phyloP scores from a whole-genome alignment of 345 rosid species.

The Euclidium syriacum region DNA sequence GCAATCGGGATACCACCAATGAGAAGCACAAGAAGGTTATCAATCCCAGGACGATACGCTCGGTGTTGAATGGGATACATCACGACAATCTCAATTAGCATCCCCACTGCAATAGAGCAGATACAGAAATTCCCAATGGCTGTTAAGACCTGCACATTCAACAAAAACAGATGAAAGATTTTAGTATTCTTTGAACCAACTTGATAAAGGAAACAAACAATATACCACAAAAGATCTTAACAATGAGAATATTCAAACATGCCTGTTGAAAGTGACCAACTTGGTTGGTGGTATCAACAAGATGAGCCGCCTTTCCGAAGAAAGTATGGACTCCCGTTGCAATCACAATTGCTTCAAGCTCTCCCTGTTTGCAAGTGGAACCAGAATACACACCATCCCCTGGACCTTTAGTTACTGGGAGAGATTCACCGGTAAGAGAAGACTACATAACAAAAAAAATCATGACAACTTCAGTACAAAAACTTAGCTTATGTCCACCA shows the following conservation, averaged over 20 bases:
- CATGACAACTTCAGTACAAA: background rate
- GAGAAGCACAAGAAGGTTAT: constrained; percentile 95
- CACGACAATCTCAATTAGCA: constrained; percentile 85
- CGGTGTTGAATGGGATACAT: constrained; percentile 98
- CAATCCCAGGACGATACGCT: constrained; percentile 90
- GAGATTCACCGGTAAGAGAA: constrained; percentile 97
- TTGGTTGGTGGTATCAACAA: constrained; percentile 96
- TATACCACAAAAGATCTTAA: background rate
- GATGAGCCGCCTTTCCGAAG: constrained; percentile 98
- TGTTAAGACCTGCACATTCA: constrained; percentile 68
- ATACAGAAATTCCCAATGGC: constrained; percentile 98
- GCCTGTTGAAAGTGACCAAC: constrained; percentile 99
- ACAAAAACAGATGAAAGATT: constrained; percentile 5
- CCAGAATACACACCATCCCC: constrained; percentile 99
- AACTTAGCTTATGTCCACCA: background rate
- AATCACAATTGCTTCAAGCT: constrained; percentile 91
- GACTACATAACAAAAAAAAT: constrained; percentile 48
- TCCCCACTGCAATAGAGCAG: constrained; percentile 93
- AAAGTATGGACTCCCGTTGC: constrained; percentile 98
- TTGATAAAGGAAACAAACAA: background rate
- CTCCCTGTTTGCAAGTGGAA: constrained; percentile 98
- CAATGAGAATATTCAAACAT: constrained; percentile 10
- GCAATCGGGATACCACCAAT: constrained; percentile 99
- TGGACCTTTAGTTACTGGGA: constrained; percentile 93
- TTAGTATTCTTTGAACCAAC: background rate